phyloP scores from a whole-genome alignment of 1,284 basidiomycete species.

The Malassezia globosa region DNA sequence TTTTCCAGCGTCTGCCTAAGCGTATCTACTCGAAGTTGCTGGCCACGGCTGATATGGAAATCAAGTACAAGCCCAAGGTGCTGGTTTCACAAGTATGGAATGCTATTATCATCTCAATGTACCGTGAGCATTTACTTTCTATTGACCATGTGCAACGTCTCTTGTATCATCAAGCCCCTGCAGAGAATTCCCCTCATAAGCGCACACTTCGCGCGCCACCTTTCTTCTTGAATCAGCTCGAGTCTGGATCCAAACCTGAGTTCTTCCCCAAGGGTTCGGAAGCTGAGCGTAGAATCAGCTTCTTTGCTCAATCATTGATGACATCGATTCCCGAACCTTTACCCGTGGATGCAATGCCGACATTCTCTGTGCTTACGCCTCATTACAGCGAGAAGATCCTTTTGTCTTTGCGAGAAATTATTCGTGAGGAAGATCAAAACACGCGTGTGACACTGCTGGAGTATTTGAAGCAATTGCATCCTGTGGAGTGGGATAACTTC shows the following conservation, averaged over 20 bases:
- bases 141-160: conserved; percentile 48
- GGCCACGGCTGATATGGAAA: conserved; percentile 47
- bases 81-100: conserved; percentile 48
- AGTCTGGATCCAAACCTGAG: conserved; percentile 45
- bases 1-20: conserved; percentile 47
- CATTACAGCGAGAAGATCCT: conserved; percentile 48
- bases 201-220: conserved; percentile 46
- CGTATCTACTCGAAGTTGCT: conserved; percentile 47
- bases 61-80: conserved; percentile 48
- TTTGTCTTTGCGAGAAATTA: conserved; percentile 46
- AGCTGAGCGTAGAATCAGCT: conserved; percentile 47
- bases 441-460: conserved; percentile 46
- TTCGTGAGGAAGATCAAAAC: conserved; percentile 48
- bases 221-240: conserved; percentile 46
- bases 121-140: conserved; percentile 45
- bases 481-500: conserved; percentile 98
- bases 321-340: conserved; percentile 43
- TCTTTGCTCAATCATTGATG: conserved; percentile 47
- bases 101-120: conserved; percentile 48
- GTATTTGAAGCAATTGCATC: conserved; percentile 90
- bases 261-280: conserved; percentile 47
- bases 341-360: conserved; percentile 46
- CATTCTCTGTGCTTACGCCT: conserved; percentile 46
- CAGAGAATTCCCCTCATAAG: conserved; percentile 43
- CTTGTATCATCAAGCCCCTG: conserved; percentile 46